These are phyloP conservation scores for Boletus pseudo-olivaceus DNA, from an alignment of 768 basidiomycete species.

Conservation along the genomic window DNA sequence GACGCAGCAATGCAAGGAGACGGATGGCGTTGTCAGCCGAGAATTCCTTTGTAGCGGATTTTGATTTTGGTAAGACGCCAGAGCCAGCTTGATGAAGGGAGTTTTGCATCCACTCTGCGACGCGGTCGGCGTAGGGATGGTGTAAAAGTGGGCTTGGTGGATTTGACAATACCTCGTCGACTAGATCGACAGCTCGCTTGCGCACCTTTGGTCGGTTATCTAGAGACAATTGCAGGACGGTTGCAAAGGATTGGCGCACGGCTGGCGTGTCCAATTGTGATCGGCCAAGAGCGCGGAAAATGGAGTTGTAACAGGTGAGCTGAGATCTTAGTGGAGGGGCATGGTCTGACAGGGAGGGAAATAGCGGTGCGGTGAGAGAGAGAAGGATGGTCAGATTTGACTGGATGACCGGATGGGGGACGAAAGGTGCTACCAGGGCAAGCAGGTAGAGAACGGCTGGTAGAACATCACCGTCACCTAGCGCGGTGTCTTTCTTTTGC, in stretches of 20 bases:
- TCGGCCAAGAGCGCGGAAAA: slow-evolving; percentile 70
- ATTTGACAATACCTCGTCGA: slow-evolving; percentile 69
- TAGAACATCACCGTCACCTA: slow-evolving; percentile 66
- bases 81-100: slow-evolving; percentile 63
- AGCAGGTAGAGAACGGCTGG: slow-evolving; percentile 36
- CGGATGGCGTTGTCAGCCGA: slow-evolving; percentile 76
- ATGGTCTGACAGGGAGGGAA: slow-evolving; percentile 57
- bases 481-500: slow-evolving; percentile 52
- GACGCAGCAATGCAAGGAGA: slow-evolving; percentile 67
- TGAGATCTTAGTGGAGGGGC: slow-evolving; percentile 87
- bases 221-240: slow-evolving; percentile 75
- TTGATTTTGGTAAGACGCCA: slow-evolving; percentile 58
- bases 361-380: slow-evolving; percentile 73
- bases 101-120: slow-evolving; percentile 73
- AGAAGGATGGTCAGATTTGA: slow-evolving; percentile 70
- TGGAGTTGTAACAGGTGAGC: slow-evolving; percentile 65
- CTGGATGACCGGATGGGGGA: slow-evolving; percentile 76
- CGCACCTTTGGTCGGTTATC: slow-evolving; percentile 95
- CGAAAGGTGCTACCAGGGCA: slow-evolving; percentile 39
- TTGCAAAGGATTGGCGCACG: slow-evolving; percentile 80
- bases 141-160: slow-evolving; percentile 73
- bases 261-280: slow-evolving; percentile 63
- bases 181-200: slow-evolving; percentile 81
- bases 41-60: slow-evolving; percentile 48
- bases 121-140: slow-evolving; percentile 85